These are phyloP conservation scores for Porogramme epimiltina DNA, from an alignment of 1,284 basidiomycete genomes.

Conservation along the genomic window DNA sequence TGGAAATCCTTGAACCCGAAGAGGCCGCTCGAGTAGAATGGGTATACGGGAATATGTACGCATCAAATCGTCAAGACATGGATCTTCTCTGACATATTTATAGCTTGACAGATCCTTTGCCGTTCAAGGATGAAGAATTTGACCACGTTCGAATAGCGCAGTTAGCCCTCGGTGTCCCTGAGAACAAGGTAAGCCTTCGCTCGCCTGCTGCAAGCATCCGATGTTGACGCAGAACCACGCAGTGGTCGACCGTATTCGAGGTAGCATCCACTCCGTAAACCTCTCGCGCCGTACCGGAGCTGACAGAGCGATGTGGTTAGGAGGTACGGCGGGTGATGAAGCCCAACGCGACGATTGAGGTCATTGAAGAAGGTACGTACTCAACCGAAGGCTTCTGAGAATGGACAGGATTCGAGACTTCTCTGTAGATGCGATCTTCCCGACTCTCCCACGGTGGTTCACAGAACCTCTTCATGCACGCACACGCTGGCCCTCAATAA, in stretches of 20 bases:
- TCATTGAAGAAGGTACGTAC: constrained; percentile 63
- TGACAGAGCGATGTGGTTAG: too few relatives aligned
- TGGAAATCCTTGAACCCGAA: constrained; percentile 47
- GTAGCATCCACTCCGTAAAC: constrained; percentile 38
- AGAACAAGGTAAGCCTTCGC: constrained; percentile 57
- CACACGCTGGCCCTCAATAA: constrained; percentile 19
- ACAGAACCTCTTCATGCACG: constrained; percentile 32
- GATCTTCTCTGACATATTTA: constrained; percentile 1
- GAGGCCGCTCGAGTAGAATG: constrained; percentile 60
- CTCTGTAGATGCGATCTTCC: constrained; percentile 36
- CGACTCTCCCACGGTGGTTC: constrained; percentile 35
- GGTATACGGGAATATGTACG: constrained; percentile 76
- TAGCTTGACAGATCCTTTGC: constrained; percentile 71
- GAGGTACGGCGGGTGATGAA: constrained; percentile 68
- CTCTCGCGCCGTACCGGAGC: too few relatives aligned
- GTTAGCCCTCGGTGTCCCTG: constrained; percentile 69
- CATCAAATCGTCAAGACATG: constrained; percentile 8
- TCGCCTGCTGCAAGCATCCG: background rate
- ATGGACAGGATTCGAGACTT: background rate
- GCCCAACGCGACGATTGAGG: constrained; percentile 65
- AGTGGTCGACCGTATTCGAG: constrained; percentile 72
- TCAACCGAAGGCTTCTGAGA: too few relatives aligned
- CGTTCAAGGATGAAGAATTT: constrained; percentile 76
- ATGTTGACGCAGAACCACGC: constrained; percentile 1
- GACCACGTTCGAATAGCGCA: constrained; percentile 68